Base-by-base conservation (phyloP, 345 rosid species). In the Heritiera littoralis region DNA sequence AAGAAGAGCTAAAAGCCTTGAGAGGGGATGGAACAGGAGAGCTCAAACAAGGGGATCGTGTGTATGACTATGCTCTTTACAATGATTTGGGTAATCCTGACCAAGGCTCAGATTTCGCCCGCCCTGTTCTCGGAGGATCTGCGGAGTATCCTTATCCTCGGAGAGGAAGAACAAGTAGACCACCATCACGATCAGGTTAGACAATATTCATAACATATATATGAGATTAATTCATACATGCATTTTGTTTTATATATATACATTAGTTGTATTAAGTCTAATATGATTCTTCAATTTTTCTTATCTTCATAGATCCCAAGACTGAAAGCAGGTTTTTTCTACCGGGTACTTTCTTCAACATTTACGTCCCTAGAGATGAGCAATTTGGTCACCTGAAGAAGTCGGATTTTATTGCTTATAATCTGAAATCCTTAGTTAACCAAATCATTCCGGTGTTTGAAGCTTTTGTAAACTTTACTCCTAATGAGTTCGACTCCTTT, bases 311-410 rank as follows among this genome's bases (percentile, higher is more conserved):
- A 59, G 64, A 59, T 20, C 64, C 35, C 5, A 59, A 20, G 0
- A 23, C 13, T 9, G 64, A 59, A 13, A 23, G 64, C 64, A 83
- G 58, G 18, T 14, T 1, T 0, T 54, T 54, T 15, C 18, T 14
- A 15, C 2, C 58, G n/a, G 7, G 0, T 1, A 15, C 1, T 54
- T 0, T 1, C 1, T 15, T 15, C 41, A 82, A 83, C 82, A 82
- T 90, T 51, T 90, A 94, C 61, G n/a, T 58, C n/a, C 98, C 98
- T 0, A 81, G 97, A 80, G 98, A 94, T 48, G 98, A 94, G 82
- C 85, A 90, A 66, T 94, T 92, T 78, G 87, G 94, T 72, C 94
- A 87, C 66, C 49, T 88, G 81, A 94, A 94, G 87, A 79, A 3
- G 6, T 46, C 58, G 8, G 74, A 70, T 6, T 70, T 70, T 3